phyloP scores from a whole-genome alignment of 2,329 filamentous ascomycete species.

The Eurotiales sp. region DNA sequence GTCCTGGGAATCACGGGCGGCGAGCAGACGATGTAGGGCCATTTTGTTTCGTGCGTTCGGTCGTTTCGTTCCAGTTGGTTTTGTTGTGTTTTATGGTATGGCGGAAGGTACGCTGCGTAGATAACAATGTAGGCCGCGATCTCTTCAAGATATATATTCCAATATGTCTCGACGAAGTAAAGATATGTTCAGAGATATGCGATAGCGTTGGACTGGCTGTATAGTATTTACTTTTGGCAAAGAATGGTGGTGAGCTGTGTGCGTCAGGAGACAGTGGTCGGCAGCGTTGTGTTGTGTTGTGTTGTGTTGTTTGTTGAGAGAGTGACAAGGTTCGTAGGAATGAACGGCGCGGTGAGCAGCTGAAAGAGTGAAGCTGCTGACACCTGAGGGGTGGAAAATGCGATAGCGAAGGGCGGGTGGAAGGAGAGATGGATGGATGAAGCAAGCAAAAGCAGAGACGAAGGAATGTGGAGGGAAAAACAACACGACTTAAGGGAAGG shows the following conservation, averaged over 20 bases:
- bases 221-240: not conserved
- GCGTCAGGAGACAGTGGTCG: constrained; percentile 9
- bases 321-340: constrained; percentile 35
- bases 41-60: constrained; percentile 21
- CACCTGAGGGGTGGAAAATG: constrained; percentile 28
- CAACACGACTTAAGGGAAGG: constrained; percentile 14
- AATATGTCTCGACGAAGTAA: not conserved
- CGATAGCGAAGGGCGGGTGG: constrained; percentile 19
- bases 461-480: constrained; percentile 17
- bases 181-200: not conserved
- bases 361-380: constrained; percentile 65
- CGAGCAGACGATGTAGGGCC: constrained; percentile 44
- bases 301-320: too few species aligned
- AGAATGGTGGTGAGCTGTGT: not conserved
- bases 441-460: too few species aligned
- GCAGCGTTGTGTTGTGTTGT: too few species aligned
- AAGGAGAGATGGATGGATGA: constrained; percentile 9
- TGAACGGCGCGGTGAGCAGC: constrained; percentile 52
- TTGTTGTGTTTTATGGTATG: not conserved
- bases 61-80: not conserved
- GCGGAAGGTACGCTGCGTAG: too few species aligned
- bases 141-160: not conserved
- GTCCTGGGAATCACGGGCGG: constrained; percentile 47
- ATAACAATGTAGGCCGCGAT: too few species aligned
- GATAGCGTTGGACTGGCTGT: not conserved